Percentiles rank a stretch among this genome's conserved stretches.
Evolutionary conservation across 257 asterid species (phyloP).

Genomic region (Marsdenia floribunda): DNA sequence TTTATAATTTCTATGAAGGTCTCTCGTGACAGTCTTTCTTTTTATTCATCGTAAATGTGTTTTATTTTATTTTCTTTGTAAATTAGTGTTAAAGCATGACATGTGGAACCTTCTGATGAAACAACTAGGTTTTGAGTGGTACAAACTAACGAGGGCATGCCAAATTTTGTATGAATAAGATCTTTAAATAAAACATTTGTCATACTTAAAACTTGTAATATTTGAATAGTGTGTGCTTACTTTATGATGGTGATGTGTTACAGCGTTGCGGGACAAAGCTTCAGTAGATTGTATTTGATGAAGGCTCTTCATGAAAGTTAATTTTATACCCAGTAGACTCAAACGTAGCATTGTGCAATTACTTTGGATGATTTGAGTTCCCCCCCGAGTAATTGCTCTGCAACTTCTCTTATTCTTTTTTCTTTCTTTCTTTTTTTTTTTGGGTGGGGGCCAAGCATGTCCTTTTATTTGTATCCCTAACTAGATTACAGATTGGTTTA

Average conservation of each 20-base stretch:
- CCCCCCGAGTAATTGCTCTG: background rate
- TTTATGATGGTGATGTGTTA: background rate
- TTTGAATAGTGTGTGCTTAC: background rate
- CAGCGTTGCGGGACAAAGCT: conserved; percentile 96
- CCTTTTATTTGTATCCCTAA: background rate
- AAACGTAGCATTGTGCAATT: background rate
- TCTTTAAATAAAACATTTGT: background rate
- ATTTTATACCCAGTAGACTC: conserved; percentile 13
- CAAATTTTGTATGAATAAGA: background rate
- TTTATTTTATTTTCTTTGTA: background rate
- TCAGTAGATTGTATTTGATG: conserved; percentile 73
- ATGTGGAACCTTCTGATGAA: background rate
- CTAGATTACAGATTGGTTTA: background rate
- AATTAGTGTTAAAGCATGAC: background rate
- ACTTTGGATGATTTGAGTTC: background rate
- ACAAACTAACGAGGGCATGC: background rate
- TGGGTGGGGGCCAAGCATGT: background rate
- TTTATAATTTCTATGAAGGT: background rate
- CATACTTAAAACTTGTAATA: background rate
- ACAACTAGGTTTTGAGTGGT: background rate
- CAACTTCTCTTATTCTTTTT: background rate
- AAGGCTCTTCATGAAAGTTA: conserved; percentile 78
- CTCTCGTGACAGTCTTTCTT: background rate
- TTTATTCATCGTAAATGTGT: background rate
- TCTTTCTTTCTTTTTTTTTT: no score